A percentile compares a stretch with the other conserved stretches of the same genome.
These are phyloP conservation scores for Gonapodya prolifera DNA, from an alignment of 192 early-diverging fungal species.

Conservation along the genomic window DNA sequence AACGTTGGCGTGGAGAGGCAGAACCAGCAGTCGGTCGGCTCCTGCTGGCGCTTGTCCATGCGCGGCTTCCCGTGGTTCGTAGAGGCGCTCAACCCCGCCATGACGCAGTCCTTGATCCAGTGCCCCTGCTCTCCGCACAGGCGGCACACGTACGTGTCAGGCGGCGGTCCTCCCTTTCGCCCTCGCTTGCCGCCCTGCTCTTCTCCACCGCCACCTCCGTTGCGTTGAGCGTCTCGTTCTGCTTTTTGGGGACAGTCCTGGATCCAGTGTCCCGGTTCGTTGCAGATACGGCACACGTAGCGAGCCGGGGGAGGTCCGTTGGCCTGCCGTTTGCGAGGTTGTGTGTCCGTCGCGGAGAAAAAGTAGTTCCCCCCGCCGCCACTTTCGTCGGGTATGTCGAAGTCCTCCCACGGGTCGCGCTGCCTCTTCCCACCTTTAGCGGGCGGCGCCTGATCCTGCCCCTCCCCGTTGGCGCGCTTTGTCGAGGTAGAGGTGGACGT, in stretches of 20 bases:
- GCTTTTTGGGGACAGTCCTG: slow-evolving; percentile 26
- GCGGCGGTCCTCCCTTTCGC: slow-evolving; percentile 34
- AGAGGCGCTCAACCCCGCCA: slow-evolving; percentile 20
- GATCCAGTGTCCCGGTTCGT: slow-evolving; percentile 28
- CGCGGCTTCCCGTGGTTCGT: background rate
- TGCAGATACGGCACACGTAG: slow-evolving; percentile 35
- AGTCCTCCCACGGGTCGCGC: background rate
- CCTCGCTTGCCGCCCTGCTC: slow-evolving; percentile 38
- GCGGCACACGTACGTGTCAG: slow-evolving; percentile 43
- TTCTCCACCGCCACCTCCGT: slow-evolving; percentile 10
- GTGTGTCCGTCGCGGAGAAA: background rate
- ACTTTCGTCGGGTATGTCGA: too few species aligned
- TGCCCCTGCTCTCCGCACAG: slow-evolving; percentile 53
- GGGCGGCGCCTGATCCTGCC: too few species aligned
- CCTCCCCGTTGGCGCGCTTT: too few species aligned
- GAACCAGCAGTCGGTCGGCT: slow-evolving; percentile 73
- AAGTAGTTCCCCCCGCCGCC: background rate
- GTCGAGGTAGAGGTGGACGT: background rate
- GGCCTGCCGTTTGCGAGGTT: background rate
- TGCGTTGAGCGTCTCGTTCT: background rate
- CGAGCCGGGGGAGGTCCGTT: slow-evolving; percentile 15
- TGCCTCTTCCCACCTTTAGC: too few species aligned
- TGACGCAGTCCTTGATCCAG: slow-evolving; percentile 47
- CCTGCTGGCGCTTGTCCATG: background rate
- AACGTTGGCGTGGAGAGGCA: slow-evolving; percentile 83